Evolutionary conservation across 371 early-diverging fungal genomes (phyloP).

Genomic region (Fennellomyces sp.): DNA sequence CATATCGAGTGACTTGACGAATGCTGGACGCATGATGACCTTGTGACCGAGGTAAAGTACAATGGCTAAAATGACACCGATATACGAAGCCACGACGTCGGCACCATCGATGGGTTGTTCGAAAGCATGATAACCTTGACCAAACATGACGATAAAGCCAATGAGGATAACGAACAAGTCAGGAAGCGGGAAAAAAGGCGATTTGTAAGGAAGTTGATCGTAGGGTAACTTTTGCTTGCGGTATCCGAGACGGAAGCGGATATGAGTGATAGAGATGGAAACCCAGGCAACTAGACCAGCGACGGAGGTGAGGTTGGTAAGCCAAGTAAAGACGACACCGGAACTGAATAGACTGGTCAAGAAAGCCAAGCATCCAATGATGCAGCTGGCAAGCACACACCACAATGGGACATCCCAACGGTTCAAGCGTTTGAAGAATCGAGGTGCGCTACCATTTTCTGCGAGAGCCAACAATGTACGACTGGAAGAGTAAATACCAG

Average conservation of each 20-base stretch:
- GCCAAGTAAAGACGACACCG: constrained; percentile 76
- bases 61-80: constrained; percentile 57
- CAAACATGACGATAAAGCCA: constrained; percentile 64
- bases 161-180: constrained; percentile 69
- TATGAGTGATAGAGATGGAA: constrained; percentile 76
- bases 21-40: constrained; percentile 32
- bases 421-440: constrained; percentile 59
- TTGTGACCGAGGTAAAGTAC: constrained; percentile 60
- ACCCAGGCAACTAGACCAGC: constrained; percentile 88
- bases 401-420: constrained; percentile 68
- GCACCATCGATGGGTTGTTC: constrained; percentile 45
- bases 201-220: constrained; percentile 70
- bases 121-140: constrained; percentile 68
- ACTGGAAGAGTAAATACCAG: constrained; percentile 76
- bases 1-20: constrained; percentile 45
- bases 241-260: constrained; percentile 86
- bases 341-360: constrained; percentile 56
- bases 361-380: constrained; percentile 66
- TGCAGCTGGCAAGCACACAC: constrained; percentile 59
- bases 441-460: constrained; percentile 71
- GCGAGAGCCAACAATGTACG: constrained; percentile 74
- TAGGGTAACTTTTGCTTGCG: constrained; percentile 69
- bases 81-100: constrained; percentile 51
- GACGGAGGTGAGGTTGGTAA: constrained; percentile 70
- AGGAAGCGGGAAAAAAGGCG: constrained; percentile 74